These are phyloP conservation scores for Lactarius evosmus DNA, from an alignment of 768 basidiomycete genomes.

Conservation along the genomic window DNA sequence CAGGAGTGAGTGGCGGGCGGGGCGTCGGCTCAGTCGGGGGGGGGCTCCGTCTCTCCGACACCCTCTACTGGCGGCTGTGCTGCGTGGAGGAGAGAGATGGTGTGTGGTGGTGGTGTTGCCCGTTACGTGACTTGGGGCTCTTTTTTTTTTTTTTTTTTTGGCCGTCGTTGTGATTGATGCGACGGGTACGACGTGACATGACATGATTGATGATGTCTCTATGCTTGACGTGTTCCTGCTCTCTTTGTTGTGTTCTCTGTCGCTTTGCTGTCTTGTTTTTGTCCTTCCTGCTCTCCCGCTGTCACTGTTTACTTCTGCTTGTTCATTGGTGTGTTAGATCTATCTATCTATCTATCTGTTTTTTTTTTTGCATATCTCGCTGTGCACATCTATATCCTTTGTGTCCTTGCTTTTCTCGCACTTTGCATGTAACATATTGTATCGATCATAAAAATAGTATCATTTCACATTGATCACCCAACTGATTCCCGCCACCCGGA, in stretches of 20 bases:
- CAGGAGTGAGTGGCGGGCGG: neutral
- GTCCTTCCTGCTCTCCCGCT: neutral
- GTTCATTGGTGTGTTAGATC: neutral
- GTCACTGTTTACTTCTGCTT: too few relatives aligned
- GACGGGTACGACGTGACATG: neutral
- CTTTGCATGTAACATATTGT: too few relatives aligned
- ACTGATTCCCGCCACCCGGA: neutral
- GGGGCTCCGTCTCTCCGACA: too few relatives aligned
- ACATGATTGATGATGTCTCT: neutral
- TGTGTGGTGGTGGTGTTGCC: neutral
- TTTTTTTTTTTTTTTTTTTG: neutral
- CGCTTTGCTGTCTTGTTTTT: neutral
- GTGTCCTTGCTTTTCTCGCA: neutral
- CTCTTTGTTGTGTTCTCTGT: neutral
- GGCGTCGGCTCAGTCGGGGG: neutral
- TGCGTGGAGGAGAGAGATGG: too few relatives aligned
- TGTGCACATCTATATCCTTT: neutral
- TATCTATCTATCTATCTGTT: too few relatives aligned
- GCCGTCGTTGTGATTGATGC: neutral
- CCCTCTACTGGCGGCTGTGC: too few relatives aligned
- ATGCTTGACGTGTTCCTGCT: neutral
- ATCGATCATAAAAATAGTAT: neutral
- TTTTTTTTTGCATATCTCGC: neutral
- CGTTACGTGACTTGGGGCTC: neutral
- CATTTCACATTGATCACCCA: neutral